Percentiles rank a stretch among this genome's conserved stretches.
phyloP scores from a whole-genome alignment of 2,329 filamentous ascomycete species.

The Clarireedia paspali region DNA sequence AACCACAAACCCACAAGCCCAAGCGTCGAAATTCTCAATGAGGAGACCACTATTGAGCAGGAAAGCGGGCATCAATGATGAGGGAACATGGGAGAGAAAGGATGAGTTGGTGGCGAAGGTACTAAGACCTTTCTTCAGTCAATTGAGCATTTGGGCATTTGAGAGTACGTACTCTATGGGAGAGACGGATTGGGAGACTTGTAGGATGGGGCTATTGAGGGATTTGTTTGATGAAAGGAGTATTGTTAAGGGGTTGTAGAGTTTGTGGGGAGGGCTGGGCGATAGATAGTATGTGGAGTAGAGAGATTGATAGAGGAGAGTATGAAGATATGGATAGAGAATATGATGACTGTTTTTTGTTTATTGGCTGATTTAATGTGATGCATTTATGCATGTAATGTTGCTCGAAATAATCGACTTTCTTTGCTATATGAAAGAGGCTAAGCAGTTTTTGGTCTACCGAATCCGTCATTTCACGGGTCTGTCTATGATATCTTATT shows the following conservation, averaged over 20 bases:
- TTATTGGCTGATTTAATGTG: too few relatives aligned
- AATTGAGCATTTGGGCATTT: conserved; percentile 88
- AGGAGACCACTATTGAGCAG: conserved; percentile 35
- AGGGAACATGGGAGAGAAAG: conserved; percentile 49
- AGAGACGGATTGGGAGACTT: conserved; percentile 55
- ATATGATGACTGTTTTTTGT: too few relatives aligned
- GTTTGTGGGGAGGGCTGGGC: background rate
- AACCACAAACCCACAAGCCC: conserved; percentile 13
- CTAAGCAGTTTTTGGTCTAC: too few relatives aligned
- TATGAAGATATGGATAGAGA: too few relatives aligned
- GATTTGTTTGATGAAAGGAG: conserved; percentile 76
- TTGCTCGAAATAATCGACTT: too few relatives aligned
- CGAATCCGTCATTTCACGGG: too few relatives aligned
- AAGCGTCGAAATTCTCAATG: conserved; percentile 19
- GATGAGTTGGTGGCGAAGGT: conserved; percentile 69
- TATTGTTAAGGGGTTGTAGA: conserved; percentile 46
- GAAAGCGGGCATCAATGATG: conserved; percentile 41
- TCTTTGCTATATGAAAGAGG: too few relatives aligned
- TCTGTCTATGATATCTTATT: too few relatives aligned
- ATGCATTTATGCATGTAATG: too few relatives aligned
- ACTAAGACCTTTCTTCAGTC: conserved; percentile 79
- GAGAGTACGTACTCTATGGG: conserved; percentile 88
- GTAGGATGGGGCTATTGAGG: conserved; percentile 54
- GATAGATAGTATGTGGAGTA: background rate
- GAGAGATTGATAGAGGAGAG: too few relatives aligned